Percentiles rank a stretch among this genome's conserved stretches.
Evolutionary conservation across 371 early-diverging fungal species (phyloP).

Genomic region (Apophysomyces elegans): DNA sequence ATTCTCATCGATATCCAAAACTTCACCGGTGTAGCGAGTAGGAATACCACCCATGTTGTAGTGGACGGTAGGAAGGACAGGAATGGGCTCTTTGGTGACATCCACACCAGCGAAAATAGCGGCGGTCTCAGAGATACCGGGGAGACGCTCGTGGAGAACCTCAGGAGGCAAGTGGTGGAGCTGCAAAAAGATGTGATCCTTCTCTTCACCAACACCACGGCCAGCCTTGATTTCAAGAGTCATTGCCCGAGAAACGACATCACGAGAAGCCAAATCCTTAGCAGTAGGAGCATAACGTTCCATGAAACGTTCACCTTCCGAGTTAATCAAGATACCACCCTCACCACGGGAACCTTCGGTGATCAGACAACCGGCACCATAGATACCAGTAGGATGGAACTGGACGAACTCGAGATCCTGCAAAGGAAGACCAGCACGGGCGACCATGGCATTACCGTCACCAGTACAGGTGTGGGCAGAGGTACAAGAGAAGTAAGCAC

Average conservation of each 20-base stretch:
- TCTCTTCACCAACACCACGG: constrained; percentile 95
- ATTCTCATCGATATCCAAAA: constrained; percentile 73
- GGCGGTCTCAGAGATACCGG: constrained; percentile 98
- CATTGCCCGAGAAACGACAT: constrained; percentile 98
- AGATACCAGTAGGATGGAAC: constrained; percentile 98
- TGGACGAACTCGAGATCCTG: constrained; percentile 98
- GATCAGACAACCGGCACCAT: constrained; percentile 97
- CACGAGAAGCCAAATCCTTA: constrained; percentile 97
- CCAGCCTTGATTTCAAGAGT: constrained; percentile 98
- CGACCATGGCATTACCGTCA: constrained; percentile 97
- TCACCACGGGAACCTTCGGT: constrained; percentile 98
- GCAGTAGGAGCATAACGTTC: constrained; percentile 98
- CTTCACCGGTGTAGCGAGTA: constrained; percentile 96
- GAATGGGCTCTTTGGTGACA: constrained; percentile 98
- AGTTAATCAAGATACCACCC: constrained; percentile 94
- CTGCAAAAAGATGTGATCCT: constrained; percentile 96
- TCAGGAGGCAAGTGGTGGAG: constrained; percentile 95
- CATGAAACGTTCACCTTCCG: constrained; percentile 98
- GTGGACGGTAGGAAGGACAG: constrained; percentile 98
- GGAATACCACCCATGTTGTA: constrained; percentile 99
- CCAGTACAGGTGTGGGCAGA: constrained; percentile 99
- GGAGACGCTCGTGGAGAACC: constrained; percentile 92
- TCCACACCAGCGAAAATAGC: constrained; percentile 98
- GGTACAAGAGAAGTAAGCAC: constrained; percentile 98
- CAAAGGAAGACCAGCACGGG: constrained; percentile 88